These are phyloP conservation scores for Komagataella phaffii DNA, from an alignment of 805 yeast genomes.

Conservation along the genomic window DNA sequence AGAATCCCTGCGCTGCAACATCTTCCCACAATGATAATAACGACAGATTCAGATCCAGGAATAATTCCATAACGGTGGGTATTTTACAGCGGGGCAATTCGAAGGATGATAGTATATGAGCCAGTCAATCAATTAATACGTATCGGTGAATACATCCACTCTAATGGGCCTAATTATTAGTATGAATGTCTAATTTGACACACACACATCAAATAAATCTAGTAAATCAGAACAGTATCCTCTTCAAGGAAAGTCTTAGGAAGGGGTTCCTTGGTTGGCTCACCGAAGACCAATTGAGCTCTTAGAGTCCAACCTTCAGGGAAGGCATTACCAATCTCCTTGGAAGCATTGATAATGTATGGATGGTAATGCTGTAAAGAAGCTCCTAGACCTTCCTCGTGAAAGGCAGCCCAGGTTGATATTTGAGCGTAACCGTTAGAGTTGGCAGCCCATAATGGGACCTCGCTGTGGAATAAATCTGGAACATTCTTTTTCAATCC, in stretches of 20 bases:
- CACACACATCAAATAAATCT: background rate
- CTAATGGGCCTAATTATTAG: background rate
- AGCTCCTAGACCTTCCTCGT: constrained; percentile 31
- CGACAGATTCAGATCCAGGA: background rate
- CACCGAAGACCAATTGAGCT: constrained; percentile 38
- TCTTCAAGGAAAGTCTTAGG: constrained; percentile 28
- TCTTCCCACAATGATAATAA: background rate
- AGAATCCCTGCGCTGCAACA: background rate
- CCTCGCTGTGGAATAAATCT: constrained; percentile 21
- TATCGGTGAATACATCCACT: background rate
- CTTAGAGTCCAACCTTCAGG: constrained; percentile 30
- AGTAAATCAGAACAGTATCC: background rate
- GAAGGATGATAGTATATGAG: constrained; percentile 12
- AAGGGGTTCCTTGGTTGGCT: constrained; percentile 18
- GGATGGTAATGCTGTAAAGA: constrained; percentile 41
- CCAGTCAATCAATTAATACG: background rate
- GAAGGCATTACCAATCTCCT: constrained; percentile 20
- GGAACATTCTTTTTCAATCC: constrained; percentile 28
- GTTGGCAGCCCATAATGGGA: constrained; percentile 35
- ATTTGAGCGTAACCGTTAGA: constrained; percentile 38
- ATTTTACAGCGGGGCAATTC: constrained; percentile 10
- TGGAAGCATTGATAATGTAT: constrained; percentile 20
- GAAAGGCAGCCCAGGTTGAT: constrained; percentile 32
- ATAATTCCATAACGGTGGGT: constrained; percentile 7
- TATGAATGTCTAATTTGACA: background rate